These are phyloP conservation scores for Tribonema minus DNA, from an alignment of 108 stramenopile species.

Conservation along the genomic window DNA sequence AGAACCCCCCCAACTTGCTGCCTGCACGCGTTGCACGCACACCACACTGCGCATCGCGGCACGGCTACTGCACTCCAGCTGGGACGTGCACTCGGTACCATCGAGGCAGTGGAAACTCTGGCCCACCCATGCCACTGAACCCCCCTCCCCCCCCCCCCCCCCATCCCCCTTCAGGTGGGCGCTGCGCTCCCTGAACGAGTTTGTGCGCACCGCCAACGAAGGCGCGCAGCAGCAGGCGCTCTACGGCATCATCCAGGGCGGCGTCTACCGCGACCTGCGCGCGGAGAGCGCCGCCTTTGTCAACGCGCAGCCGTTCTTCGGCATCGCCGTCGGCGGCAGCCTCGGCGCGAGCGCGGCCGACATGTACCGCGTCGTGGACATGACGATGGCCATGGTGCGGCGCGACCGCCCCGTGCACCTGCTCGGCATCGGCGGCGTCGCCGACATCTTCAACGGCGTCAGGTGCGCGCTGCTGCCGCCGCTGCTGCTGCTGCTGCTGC, in stretches of 20 bases:
- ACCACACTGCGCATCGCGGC: no score
- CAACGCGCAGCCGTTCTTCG: constrained; percentile 54
- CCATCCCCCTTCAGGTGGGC: no score
- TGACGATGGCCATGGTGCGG: constrained; percentile 37
- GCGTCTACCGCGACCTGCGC: constrained; percentile 50
- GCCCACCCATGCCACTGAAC: no score
- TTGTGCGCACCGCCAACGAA: constrained; percentile 26
- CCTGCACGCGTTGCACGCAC: no score
- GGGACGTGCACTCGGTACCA: no score
- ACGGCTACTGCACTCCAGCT: no score
- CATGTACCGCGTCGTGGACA: constrained; percentile 47
- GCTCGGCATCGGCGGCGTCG: constrained; percentile 52
- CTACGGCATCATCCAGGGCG: constrained; percentile 48
- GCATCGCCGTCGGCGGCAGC: constrained; percentile 51
- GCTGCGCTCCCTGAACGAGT: constrained; percentile 39
- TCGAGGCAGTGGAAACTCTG: no score
- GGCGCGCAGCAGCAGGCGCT: no score
- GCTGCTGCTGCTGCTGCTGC: background rate
- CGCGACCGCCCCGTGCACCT: constrained; percentile 54
- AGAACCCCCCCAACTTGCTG: no score
- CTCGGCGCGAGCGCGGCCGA: constrained; percentile 38
- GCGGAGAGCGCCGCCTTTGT: constrained; percentile 39
- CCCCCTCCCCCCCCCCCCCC: no score
- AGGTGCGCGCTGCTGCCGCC: background rate
- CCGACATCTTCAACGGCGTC: constrained; percentile 56